A percentile compares a stretch with the other conserved stretches of the same genome.
Evolutionary conservation across 1,284 basidiomycete species (phyloP).

Genomic region (Lentinula novae-zelandiae): DNA sequence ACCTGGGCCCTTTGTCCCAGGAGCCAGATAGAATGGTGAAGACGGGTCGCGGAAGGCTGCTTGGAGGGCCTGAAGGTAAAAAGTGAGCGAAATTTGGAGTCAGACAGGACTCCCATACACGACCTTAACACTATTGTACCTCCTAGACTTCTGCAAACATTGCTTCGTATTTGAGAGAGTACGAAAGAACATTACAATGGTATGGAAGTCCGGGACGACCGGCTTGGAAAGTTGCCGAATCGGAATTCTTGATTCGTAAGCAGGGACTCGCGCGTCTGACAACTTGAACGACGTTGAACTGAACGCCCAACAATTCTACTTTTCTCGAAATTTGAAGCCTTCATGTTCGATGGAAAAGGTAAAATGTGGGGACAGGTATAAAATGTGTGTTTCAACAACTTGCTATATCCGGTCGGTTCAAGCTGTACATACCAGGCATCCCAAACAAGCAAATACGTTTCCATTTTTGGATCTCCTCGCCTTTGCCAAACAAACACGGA

Average conservation of each 20-base stretch:
- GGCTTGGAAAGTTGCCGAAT: neutral
- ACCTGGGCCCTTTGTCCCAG: slow-evolving; percentile 56
- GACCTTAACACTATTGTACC: slow-evolving; percentile 4
- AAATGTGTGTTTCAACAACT: no score
- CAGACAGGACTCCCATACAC: neutral
- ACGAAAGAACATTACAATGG: neutral
- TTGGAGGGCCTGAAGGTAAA: slow-evolving; percentile 40
- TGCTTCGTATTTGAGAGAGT: neutral
- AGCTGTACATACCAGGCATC: neutral
- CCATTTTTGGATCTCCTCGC: neutral
- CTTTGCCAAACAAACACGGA: slow-evolving; percentile 12
- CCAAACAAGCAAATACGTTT: neutral
- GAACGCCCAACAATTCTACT: no score
- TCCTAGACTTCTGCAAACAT: neutral
- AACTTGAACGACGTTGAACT: no score
- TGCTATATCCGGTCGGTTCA: neutral
- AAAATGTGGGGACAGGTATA: no score
- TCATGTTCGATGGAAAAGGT: neutral
- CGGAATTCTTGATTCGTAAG: neutral
- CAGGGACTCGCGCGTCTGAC: neutral
- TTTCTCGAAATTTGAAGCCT: no score
- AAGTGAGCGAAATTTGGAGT: neutral
- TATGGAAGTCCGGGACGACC: neutral
- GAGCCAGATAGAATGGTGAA: slow-evolving; percentile 62
- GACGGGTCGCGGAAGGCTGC: slow-evolving; percentile 60